Evolutionary conservation across 495 filamentous ascomycete species (phyloP).

Genomic region (Podospora fimiseda): DNA sequence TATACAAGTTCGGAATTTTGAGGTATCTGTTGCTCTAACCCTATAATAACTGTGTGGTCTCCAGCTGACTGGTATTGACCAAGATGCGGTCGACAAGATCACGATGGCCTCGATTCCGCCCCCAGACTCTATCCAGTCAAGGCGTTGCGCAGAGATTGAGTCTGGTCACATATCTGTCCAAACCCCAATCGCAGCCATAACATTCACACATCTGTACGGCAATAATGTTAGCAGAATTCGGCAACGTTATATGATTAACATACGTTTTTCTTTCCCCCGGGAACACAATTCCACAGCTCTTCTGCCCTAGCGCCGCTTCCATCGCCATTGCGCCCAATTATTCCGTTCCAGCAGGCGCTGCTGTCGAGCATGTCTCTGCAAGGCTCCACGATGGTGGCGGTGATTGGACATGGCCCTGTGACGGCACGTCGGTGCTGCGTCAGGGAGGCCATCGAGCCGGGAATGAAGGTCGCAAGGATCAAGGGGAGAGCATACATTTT

Average conservation of each 20-base stretch:
- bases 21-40: no score
- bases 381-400: neutral
- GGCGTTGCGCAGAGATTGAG: neutral
- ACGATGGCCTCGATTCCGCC: no score
- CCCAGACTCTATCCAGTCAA: neutral
- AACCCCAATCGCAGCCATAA: conserved; percentile 3
- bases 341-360: conserved; percentile 2
- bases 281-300: neutral
- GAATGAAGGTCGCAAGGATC: neutral
- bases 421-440: neutral
- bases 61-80: no score
- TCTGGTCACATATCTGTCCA: conserved; percentile 1
- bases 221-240: neutral
- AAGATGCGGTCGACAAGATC: no score
- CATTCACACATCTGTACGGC: conserved; percentile 3
- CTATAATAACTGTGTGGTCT: no score
- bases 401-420: neutral
- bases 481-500: neutral
- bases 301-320: neutral
- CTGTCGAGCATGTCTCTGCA: conserved; percentile 3
- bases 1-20: neutral
- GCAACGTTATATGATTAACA: neutral
- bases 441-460: neutral
- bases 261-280: conserved; percentile 5
- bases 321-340: conserved; percentile 2